phyloP scores from a whole-genome alignment of 768 basidiomycete species.

The Suillus tomentosus region DNA sequence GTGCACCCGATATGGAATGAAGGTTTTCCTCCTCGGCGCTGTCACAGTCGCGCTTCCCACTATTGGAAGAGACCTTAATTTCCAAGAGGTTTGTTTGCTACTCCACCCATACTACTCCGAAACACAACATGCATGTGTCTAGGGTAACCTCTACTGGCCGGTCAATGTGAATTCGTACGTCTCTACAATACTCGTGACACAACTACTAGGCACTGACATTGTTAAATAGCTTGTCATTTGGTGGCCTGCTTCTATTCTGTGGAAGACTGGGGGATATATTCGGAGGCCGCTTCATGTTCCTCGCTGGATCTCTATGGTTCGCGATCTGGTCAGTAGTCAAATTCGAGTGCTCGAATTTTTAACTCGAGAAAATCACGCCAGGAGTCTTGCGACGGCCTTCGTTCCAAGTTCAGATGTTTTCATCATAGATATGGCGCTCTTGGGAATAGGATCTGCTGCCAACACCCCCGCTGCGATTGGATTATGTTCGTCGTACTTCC shows the following conservation, averaged over 20 bases:
- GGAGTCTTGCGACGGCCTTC: slow-evolving; percentile 35
- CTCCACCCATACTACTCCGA: not conserved
- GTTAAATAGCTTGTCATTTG: slow-evolving; percentile 23
- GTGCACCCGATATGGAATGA: not conserved
- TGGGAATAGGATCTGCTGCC: slow-evolving; percentile 37
- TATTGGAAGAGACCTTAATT: slow-evolving; percentile 27
- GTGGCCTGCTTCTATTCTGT: slow-evolving; percentile 27
- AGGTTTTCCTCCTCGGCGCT: slow-evolving; percentile 29
- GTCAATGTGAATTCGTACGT: slow-evolving; percentile 29
- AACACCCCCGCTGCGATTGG: slow-evolving; percentile 35
- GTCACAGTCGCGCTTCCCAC: slow-evolving; percentile 31
- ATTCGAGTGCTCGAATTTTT: not conserved
- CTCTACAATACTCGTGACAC: not conserved
- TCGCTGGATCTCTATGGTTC: slow-evolving; percentile 35
- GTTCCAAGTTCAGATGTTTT: slow-evolving; percentile 29
- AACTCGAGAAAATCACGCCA: slow-evolving; percentile 7
- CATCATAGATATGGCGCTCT: slow-evolving; percentile 34
- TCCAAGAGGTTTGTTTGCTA: slow-evolving; percentile 19
- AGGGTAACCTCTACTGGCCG: slow-evolving; percentile 28
- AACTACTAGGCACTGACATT: not conserved
- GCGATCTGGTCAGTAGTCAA: slow-evolving; percentile 27
- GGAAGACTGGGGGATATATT: slow-evolving; percentile 29
- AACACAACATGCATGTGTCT: not conserved
- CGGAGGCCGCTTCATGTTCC: slow-evolving; percentile 31
- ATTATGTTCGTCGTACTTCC: slow-evolving; percentile 32